Base-by-base conservation (phyloP, 2,329 filamentous ascomycete genomes). In the Diaporthe capsici region DNA sequence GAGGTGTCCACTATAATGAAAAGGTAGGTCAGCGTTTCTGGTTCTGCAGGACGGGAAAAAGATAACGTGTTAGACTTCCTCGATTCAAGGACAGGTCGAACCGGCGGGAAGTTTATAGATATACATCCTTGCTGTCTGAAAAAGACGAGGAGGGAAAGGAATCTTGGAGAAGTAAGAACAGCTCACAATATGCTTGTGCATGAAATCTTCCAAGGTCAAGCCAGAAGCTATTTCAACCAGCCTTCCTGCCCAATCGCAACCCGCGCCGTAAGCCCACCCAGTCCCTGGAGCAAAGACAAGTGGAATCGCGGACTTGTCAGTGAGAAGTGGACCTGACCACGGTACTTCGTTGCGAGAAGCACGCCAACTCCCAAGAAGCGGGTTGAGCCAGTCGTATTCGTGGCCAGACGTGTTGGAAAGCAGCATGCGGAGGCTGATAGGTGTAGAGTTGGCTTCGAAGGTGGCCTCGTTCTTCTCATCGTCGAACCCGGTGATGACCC, bases 331-430 rank as follows among this genome's bases (percentile, higher is more conserved):
- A 25, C 71, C 71, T 3, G 42, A 63, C 72, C 75, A 81, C 1
- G 72, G 76, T 20, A 53, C 4, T 44, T 82, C 79, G 22, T 77
- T 77, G 37, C 80, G 81, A 8, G 79, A 81, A 4, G 75, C 76
- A 1, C 80, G 79, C 80, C 80, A 82, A 28, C 79, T 78, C 15
- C 71, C 71, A 60, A 76, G 7, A 6, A 44, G 8, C 60, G 76
- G 42, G 65, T 81, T 67, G 28, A 85, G 65, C 70, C 85, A 84
- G 58, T 83, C 81, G 79, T 90, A 90, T 6, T 78, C 79, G 1
- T 82, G 77, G 4, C 88, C 88, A 0, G 86, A 84, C 37, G 84
- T 85, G 77, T 90, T 88, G 2, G 85, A 86, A 2, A 90, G 82
- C 4, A 90, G 82, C 67, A 86, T 84, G 22, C 84, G 81, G 7